phyloP scores from a whole-genome alignment of 2,329 filamentous ascomycete genomes.

The Botrytis deweyae region DNA sequence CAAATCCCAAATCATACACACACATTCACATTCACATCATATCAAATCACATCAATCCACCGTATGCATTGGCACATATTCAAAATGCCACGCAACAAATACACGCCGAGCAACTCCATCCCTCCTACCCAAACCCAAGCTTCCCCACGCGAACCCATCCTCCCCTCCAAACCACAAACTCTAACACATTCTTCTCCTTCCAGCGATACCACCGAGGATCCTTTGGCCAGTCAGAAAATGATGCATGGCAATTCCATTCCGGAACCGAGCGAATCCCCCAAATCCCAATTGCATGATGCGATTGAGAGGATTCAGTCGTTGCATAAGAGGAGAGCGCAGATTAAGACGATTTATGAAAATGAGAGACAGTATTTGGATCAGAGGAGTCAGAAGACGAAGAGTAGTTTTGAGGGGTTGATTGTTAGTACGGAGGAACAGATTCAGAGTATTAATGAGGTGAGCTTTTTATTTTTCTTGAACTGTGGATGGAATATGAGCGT shows the following conservation, averaged over 20 bases:
- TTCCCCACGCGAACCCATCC: slow-evolving; percentile 10
- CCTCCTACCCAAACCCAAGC: neutral
- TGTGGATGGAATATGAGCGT: neutral
- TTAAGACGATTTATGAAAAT: slow-evolving; percentile 22
- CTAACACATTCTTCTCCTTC: slow-evolving; percentile 6
- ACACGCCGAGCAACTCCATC: neutral
- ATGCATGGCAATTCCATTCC: slow-evolving; percentile 16
- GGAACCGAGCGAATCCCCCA: slow-evolving; percentile 15
- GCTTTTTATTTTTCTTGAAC: neutral
- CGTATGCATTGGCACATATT: slow-evolving; percentile 14
- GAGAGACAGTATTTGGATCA: slow-evolving; percentile 18
- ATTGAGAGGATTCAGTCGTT: slow-evolving; percentile 21
- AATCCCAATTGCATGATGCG: slow-evolving; percentile 19
- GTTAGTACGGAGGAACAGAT: slow-evolving; percentile 24
- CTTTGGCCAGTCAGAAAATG: slow-evolving; percentile 12
- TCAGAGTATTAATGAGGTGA: slow-evolving; percentile 22
- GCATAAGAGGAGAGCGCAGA: slow-evolving; percentile 15
- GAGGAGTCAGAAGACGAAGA: slow-evolving; percentile 22
- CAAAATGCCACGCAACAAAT: slow-evolving; percentile 22
- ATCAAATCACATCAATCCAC: neutral
- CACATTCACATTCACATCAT: neutral
- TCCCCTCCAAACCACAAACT: slow-evolving; percentile 9
- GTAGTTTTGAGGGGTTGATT: slow-evolving; percentile 21
- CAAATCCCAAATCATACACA: neutral
- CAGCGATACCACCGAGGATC: slow-evolving; percentile 16